Evolutionary conservation across 257 asterid species (phyloP), one percentile per base, ranked within the genome.

Genomic region (Gentiana macrophylla): DNA sequence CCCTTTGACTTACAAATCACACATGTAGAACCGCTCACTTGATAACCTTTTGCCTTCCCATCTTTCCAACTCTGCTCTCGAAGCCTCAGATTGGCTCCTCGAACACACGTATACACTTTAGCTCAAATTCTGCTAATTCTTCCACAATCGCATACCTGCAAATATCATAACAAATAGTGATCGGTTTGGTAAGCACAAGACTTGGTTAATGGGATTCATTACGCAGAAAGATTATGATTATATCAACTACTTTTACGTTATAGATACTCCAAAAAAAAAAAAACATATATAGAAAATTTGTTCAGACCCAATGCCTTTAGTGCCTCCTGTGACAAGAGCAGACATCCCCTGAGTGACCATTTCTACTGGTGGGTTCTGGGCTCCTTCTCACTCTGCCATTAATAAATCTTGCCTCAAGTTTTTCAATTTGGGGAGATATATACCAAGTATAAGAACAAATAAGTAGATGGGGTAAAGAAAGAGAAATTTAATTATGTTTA

Each of bases 301-400:
- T 7, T n/a, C 66, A 34, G 41, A 75, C 80, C 80, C 80, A 2
- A 75, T 71, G 66, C 77, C 80, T 64, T 57, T 63, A 41, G 77
- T 71, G 57, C 80, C 77, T n/a, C 80, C 77, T 0, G 74, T 74
- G 12, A 74, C 77, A 51, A 74, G 60, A 50, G 74, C 80, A 7
- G 72, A 63, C 68, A 37, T 64, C 33, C 80, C 77, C 49, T 57
- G 6, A 74, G 65, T 52, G 77, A 56, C 80, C 95, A 86, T 63
- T 80, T 71, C 51, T 74, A 70, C 3, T 67, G 72, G 56, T 66
- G 46, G 66, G 51, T 53, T 54, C 4, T 37, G 11, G 62, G 7
- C 65, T 33, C 45, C 45, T 53, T 41, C 9, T 41, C 24, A 15
- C 24, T 15, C n/a, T 15, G 24, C 24, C 24, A 15, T 15, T 15